phyloP scores from a whole-genome alignment of 2,329 filamentous ascomycete genomes.

The Ascochyta koolunga region DNA sequence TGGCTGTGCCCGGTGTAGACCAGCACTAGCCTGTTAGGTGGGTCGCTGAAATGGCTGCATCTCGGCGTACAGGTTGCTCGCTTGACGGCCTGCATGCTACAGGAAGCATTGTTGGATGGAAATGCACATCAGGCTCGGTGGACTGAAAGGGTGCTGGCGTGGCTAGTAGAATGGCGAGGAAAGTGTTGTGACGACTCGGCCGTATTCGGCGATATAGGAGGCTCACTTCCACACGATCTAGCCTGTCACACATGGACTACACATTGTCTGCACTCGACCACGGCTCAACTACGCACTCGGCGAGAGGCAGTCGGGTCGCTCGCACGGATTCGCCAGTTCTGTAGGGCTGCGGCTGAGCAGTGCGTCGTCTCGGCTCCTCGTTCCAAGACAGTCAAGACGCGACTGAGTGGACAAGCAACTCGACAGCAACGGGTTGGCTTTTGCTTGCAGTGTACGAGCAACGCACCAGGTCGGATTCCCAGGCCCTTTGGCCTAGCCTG shows the following conservation, averaged over 20 bases:
- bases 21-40: not conserved
- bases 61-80: slow-evolving; percentile 3
- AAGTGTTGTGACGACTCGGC: slow-evolving; percentile 1
- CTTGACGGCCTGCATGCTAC: slow-evolving; percentile 16
- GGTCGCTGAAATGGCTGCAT: slow-evolving; percentile 14
- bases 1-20: slow-evolving; percentile 29
- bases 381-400: slow-evolving; percentile 12
- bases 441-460: not conserved
- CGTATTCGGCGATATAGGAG: slow-evolving; percentile 1
- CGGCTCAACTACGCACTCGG: not conserved
- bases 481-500: slow-evolving; percentile 1
- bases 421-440: slow-evolving; percentile 8
- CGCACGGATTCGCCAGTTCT: not conserved
- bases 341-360: slow-evolving; percentile 18
- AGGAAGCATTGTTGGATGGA: slow-evolving; percentile 8
- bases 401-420: slow-evolving; percentile 11
- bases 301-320: not conserved
- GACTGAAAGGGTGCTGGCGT: not conserved
- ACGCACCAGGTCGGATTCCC: not conserved
- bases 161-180: not conserved
- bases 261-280: not conserved
- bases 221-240: not conserved
- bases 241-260: not conserved
- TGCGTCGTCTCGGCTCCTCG: slow-evolving; percentile 5
- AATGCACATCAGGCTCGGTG: not conserved